phyloP scores from a whole-genome alignment of 768 basidiomycete species.

The Hysterangium stoloniferum region DNA sequence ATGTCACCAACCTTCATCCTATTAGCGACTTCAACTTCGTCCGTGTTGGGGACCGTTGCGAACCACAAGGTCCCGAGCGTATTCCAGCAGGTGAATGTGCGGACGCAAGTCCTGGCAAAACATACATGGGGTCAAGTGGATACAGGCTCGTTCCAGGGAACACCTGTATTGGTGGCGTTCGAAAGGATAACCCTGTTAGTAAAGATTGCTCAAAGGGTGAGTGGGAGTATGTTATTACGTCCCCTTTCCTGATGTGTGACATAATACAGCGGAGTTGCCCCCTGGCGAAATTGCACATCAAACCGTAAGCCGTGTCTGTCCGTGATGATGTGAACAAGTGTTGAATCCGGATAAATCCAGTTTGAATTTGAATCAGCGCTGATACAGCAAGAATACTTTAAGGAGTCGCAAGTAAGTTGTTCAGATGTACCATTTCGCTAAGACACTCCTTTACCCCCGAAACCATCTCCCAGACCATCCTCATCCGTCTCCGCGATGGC shows the following conservation, averaged over 20 bases:
- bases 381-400: constrained; percentile 79
- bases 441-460: not conserved
- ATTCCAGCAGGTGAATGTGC: constrained; percentile 71
- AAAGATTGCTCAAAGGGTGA: constrained; percentile 77
- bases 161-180: constrained; percentile 55
- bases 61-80: constrained; percentile 81
- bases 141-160: constrained; percentile 91
- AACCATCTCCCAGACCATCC: constrained; percentile 53
- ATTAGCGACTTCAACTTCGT: constrained; percentile 85
- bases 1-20: not conserved
- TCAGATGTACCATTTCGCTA: not conserved
- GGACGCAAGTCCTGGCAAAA: constrained; percentile 40
- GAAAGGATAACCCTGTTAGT: constrained; percentile 58
- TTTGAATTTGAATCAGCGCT: constrained; percentile 60
- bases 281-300: constrained; percentile 76
- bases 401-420: constrained; percentile 53
- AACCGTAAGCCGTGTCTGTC: constrained; percentile 48
- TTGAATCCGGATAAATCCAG: constrained; percentile 26
- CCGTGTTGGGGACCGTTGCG: constrained; percentile 64
- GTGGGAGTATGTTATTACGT: constrained; percentile 13
- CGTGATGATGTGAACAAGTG: not conserved
- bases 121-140: constrained; percentile 83
- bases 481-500: constrained; percentile 70
- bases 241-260: not conserved
- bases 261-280: constrained; percentile 55